Base-by-base conservation (phyloP, 1,284 basidiomycete species). In the Volvariella surrecta region DNA sequence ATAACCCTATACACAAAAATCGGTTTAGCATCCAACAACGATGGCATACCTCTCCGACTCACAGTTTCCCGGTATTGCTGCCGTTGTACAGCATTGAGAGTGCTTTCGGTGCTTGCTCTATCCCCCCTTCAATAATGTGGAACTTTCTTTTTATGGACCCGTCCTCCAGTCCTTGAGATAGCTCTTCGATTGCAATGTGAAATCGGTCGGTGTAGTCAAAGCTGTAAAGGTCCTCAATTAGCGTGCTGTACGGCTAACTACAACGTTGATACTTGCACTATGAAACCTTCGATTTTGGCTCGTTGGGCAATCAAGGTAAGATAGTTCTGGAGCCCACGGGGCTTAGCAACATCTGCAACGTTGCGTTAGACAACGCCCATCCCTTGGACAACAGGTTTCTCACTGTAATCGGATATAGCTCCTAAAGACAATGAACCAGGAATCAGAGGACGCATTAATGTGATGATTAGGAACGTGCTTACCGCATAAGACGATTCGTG, bases 61-160 rank as follows among this genome's bases (percentile, higher is more conserved):
- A 85, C 79, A 90, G 62, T 66, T 94, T 92, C 24, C 90, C 89
- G 0, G 73, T 81, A 57, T 92, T 93, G 21, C 73, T 79, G n/a
- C 89, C 89, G 1, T 62, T 74, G 62, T 81, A 93, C 22, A 94
- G 66, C 61, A 88, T 64, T 8, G 72, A 72, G 44, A 93, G 60
- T 3, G 82, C 76, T 10, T 68, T 64, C 0, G 86, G 82, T 20
- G 84, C 85, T 43, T 80, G 75, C 47, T 84, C 76, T 22, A 92
- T 63, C 0, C 86, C 68, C 10, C 70, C 88, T 44, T 86, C 70
- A 1, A 86, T 73, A 34, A 91, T 64, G 53, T 89, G 83, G 64
- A 89, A 92, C 51, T 84, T 82, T 39, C 86, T 74, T 58, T 89
- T 85, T 49, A 96, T 65, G 43, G 81, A 75, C n/a, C 90, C 89